These are phyloP conservation scores for Globisporangium recalcitrans DNA, from an alignment of 352 stramenopile genomes.

Conservation along the genomic window DNA sequence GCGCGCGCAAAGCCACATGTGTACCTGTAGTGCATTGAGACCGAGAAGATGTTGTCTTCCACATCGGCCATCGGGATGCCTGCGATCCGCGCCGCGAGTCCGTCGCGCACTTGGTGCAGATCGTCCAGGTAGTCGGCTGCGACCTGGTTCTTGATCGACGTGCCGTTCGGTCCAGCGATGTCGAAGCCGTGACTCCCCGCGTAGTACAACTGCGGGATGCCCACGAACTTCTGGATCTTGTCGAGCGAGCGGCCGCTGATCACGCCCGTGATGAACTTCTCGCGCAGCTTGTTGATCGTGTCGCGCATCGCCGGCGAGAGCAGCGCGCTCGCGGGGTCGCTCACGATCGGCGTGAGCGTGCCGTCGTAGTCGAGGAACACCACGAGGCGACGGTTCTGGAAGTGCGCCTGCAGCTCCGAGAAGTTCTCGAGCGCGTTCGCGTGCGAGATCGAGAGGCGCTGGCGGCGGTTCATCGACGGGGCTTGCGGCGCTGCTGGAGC, in stretches of 20 bases:
- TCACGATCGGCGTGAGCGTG: slow-evolving; percentile 88
- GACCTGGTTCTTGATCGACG: slow-evolving; percentile 81
- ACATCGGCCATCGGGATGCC: slow-evolving; percentile 62
- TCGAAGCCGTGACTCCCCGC: slow-evolving; percentile 89
- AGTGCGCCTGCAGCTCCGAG: slow-evolving; percentile 38
- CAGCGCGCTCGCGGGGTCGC: slow-evolving; percentile 68
- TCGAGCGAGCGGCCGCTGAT: slow-evolving; percentile 82
- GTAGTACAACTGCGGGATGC: slow-evolving; percentile 86
- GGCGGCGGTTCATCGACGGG: slow-evolving; percentile 15
- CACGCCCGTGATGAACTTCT: slow-evolving; percentile 81
- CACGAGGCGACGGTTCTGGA: slow-evolving; percentile 59
- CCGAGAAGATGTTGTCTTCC: slow-evolving; percentile 87
- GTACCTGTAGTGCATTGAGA: slow-evolving; percentile 89
- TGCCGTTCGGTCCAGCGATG: slow-evolving; percentile 76
- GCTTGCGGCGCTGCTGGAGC: not conserved
- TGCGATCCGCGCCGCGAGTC: slow-evolving; percentile 36
- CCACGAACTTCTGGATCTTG: slow-evolving; percentile 88
- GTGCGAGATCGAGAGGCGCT: slow-evolving; percentile 58
- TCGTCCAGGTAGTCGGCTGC: slow-evolving; percentile 68
- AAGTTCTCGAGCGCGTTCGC: slow-evolving; percentile 79
- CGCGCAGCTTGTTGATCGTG: slow-evolving; percentile 70
- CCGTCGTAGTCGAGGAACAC: slow-evolving; percentile 89
- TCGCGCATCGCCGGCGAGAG: slow-evolving; percentile 60
- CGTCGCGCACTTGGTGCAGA: slow-evolving; percentile 52
- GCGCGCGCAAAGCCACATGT: too few species aligned